Evolutionary conservation across 192 early-diverging fungal genomes (phyloP).

Genomic region (Dispira parvispora): DNA sequence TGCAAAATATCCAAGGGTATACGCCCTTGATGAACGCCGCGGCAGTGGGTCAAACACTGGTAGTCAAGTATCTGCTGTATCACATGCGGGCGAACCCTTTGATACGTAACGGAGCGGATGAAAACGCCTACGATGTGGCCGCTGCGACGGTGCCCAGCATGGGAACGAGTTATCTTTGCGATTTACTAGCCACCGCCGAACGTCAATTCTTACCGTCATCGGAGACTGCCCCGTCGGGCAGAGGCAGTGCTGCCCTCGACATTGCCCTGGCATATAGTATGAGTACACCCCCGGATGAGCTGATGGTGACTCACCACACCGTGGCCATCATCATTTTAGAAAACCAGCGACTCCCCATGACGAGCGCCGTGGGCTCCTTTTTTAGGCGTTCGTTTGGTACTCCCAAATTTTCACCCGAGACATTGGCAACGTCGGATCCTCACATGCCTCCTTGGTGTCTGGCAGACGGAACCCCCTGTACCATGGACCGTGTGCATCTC

Average conservation of each 20-base stretch:
- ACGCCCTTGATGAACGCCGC: constrained; percentile 60
- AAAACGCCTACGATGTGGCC: constrained; percentile 61
- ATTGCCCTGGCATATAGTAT: neutral
- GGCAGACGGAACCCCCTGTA: constrained; percentile 10
- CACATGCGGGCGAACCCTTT: constrained; percentile 39
- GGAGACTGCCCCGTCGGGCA: neutral
- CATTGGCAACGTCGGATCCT: neutral
- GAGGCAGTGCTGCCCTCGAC: constrained; percentile 11
- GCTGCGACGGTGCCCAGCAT: constrained; percentile 43
- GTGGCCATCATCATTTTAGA: constrained; percentile 44
- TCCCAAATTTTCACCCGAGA: constrained; percentile 30
- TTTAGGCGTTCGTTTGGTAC: constrained; percentile 22
- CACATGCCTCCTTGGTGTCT: constrained; percentile 2
- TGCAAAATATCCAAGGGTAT: constrained; percentile 38
- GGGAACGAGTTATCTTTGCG: constrained; percentile 29
- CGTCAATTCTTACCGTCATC: constrained; percentile 8
- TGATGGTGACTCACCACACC: constrained; percentile 32
- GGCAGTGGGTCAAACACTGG: constrained; percentile 44
- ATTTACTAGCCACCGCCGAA: constrained; percentile 42
- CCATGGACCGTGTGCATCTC: neutral
- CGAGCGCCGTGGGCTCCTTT: constrained; percentile 16
- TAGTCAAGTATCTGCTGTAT: constrained; percentile 48
- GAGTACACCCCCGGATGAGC: constrained; percentile 18
- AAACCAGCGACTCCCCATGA: constrained; percentile 40
- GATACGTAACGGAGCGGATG: constrained; percentile 44